These are phyloP conservation scores for Phanerodontia chrysosporium DNA, from an alignment of 768 basidiomycete genomes.

Conservation along the genomic window DNA sequence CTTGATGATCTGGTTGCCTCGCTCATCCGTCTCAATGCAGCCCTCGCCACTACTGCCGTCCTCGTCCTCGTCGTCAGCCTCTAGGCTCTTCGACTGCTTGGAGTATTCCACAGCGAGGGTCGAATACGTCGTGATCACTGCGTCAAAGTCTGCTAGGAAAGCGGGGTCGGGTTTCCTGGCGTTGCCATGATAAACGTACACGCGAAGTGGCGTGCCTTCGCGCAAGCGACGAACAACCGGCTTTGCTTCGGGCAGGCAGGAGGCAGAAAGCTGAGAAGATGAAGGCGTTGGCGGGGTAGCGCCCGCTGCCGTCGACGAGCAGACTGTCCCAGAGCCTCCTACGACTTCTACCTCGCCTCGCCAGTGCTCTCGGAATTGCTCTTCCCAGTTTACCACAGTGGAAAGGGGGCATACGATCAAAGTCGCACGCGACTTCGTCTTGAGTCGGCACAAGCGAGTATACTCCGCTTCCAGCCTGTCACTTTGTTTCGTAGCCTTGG, in stretches of 20 bases:
- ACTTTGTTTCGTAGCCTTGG: conserved; percentile 59
- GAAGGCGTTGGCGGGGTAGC: conserved; percentile 20
- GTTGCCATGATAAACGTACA: conserved; percentile 96
- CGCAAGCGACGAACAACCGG: conserved; percentile 15
- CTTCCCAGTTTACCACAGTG: conserved; percentile 98
- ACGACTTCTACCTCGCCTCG: conserved; percentile 78
- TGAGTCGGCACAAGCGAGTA: conserved; percentile 69
- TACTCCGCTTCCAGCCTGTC: conserved; percentile 73
- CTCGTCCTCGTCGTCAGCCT: conserved; percentile 56
- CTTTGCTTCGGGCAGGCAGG: conserved; percentile 14
- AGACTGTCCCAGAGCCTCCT: conserved; percentile 63
- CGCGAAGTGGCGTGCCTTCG: conserved; percentile 49
- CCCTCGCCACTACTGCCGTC: conserved; percentile 66
- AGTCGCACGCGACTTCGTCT: conserved; percentile 81
- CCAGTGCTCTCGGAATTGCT: conserved; percentile 98
- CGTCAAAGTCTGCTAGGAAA: conserved; percentile 90
- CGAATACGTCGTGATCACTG: conserved; percentile 95
- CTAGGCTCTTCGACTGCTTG: conserved; percentile 71
- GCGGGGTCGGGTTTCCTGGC: conserved; percentile 79
- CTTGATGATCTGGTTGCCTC: conserved; percentile 58
- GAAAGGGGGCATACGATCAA: conserved; percentile 96
- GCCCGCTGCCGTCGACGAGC: conserved; percentile 32
- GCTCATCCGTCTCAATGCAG: conserved; percentile 61
- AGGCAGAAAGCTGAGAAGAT: conserved; percentile 10
- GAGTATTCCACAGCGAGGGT: conserved; percentile 94